Evolutionary conservation across 345 rosid genomes (phyloP), one percentile per base, ranked within the genome.

Genomic region (Populus pruinosa): DNA sequence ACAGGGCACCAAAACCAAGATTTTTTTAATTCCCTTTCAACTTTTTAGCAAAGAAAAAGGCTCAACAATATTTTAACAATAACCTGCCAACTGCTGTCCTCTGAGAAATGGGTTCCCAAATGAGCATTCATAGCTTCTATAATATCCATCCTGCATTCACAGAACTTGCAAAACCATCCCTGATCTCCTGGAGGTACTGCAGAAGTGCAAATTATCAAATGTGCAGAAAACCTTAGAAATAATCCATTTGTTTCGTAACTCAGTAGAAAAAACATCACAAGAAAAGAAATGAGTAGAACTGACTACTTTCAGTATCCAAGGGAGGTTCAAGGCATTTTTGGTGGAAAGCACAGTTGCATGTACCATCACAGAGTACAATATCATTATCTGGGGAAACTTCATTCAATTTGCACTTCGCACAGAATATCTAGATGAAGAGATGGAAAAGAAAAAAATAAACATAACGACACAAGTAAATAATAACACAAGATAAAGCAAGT

Each of bases 111-210:
- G 75, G 98, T 91, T 69, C 97, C 99, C 20, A 92, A 87, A 82
- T 93, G 99, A 10, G 95, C 99, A 92, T 93, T 96, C 90, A 91
- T 91, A 35, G 92, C 79, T 70, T 92, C 99, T 64, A 96, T 85
- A 76, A 96, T 92, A 80, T 90, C 98, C 85, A 93, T 93, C 86
- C 95, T 91, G 78, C 94, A 89, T 53, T 89, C 97, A 86, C 99
- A 96, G 72, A 88, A 84, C 80, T 89, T 89, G 88, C 99, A 96
- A 83, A 90, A 94, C 97, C 99, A 96, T 82, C 99, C 95, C 78
- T 92, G 97, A 76, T 92, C 99, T 82, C 94, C 95, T 38, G 97
- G 97, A 76, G 99, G 99, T 71, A 96, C 98, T 96, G 90, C 83
- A 84, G 67, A 81, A 96, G 97, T 93, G 90, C 83, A 84, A 66